Conservation (phyloP, 208 protist species). For the Crithidia thermophila region DNA sequence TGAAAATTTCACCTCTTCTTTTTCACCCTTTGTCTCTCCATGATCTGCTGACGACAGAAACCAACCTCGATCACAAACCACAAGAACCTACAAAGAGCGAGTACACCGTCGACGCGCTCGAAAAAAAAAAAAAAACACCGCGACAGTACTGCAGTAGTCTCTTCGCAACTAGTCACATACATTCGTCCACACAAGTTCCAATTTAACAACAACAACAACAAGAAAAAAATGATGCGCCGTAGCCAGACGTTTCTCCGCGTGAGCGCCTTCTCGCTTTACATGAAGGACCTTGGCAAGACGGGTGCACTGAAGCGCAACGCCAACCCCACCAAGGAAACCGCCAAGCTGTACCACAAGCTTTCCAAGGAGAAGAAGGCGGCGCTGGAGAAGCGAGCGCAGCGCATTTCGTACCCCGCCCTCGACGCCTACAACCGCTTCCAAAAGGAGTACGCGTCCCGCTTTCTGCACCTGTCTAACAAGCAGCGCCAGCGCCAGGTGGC, state of each 20-base stretch:
- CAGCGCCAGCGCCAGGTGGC: constrained; percentile 70
- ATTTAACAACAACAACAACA: neutral
- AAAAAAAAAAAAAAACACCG: too few species aligned
- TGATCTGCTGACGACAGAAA: too few species aligned
- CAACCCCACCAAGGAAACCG: constrained; percentile 16
- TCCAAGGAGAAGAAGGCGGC: constrained; percentile 37
- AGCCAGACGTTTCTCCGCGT: constrained; percentile 40
- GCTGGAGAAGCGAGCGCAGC: constrained; percentile 42
- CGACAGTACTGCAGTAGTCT: too few species aligned
- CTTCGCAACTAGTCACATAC: neutral
- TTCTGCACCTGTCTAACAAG: constrained; percentile 55
- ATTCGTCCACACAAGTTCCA: neutral
- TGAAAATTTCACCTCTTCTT: too few species aligned
- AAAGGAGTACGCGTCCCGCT: constrained; percentile 52
- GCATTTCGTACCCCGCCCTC: constrained; percentile 56
- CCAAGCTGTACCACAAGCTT: constrained; percentile 55
- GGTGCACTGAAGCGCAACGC: constrained; percentile 34
- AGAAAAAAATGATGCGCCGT: constrained; percentile 49
- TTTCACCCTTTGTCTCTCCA: too few species aligned
- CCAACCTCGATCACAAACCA: too few species aligned
- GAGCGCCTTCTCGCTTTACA: constrained; percentile 69
- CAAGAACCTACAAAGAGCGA: too few species aligned
- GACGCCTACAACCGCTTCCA: constrained; percentile 82
- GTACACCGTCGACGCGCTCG: too few species aligned
- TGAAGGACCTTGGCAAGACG: constrained; percentile 48